These are phyloP conservation scores for Colletotrichum navitas DNA, from an alignment of 2,329 filamentous ascomycete species.

Conservation along the genomic window DNA sequence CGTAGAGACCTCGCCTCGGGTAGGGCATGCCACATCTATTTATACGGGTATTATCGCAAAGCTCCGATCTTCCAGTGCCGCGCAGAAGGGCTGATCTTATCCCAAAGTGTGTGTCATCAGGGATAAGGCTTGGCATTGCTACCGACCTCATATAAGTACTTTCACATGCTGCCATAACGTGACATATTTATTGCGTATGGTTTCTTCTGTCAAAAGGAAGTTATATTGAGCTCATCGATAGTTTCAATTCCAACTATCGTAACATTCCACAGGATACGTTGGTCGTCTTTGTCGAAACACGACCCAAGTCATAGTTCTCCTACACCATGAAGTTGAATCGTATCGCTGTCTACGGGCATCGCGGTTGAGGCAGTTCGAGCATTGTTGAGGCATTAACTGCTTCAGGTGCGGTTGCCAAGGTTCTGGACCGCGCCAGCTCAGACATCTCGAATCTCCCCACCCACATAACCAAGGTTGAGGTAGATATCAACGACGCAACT, in stretches of 20 bases:
- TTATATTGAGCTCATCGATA: neutral
- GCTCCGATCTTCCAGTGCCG: neutral
- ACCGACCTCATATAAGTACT: neutral
- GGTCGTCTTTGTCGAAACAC: too few species aligned
- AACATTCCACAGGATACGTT: neutral
- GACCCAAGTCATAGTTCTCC: too few species aligned
- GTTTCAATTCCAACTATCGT: neutral
- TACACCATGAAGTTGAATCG: conserved; percentile 45
- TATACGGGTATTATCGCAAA: neutral
- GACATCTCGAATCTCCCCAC: conserved; percentile 45
- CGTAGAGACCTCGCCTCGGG: neutral
- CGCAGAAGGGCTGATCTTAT: neutral
- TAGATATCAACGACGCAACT: conserved; percentile 29
- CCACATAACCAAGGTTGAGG: neutral
- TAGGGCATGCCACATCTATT: too few species aligned
- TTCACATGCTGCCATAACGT: neutral
- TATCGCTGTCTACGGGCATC: conserved; percentile 49
- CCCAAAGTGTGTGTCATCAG: neutral
- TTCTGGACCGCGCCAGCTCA: conserved; percentile 47
- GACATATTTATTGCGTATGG: neutral
- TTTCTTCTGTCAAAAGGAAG: too few species aligned
- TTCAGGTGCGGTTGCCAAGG: conserved; percentile 46
- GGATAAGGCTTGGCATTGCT: neutral
- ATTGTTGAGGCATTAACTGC: conserved; percentile 45
- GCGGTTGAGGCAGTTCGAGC: conserved; percentile 47